Evolutionary conservation across 163 green algal species (phyloP).

Genomic region (Scenedesmus sp.): DNA sequence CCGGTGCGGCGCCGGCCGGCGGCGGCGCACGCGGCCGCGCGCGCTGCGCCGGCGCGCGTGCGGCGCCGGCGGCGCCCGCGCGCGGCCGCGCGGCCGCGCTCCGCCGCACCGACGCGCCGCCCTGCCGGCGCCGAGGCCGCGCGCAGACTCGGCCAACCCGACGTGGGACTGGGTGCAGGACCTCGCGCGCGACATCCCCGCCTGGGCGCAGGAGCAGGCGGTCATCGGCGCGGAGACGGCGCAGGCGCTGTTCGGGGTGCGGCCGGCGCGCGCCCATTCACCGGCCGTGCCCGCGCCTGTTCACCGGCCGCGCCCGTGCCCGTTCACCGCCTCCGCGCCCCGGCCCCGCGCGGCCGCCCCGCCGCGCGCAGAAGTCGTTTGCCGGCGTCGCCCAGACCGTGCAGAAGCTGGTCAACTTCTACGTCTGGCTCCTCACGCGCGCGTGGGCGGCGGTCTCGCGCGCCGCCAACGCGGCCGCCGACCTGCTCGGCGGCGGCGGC

Average conservation of each 20-base stretch:
- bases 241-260: conserved; percentile 27
- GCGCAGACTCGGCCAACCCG: conserved; percentile 33
- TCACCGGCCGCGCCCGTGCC: no score
- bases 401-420: conserved; percentile 32
- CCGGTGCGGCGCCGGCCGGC: background rate
- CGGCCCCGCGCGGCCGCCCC: no score
- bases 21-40: no score
- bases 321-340: no score
- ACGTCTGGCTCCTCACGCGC: conserved; percentile 32
- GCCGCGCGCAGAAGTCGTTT: conserved; percentile 13
- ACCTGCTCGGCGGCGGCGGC: background rate
- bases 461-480: background rate
- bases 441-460: background rate
- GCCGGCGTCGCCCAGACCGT: background rate
- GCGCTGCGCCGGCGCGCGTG: background rate
- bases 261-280: no score
- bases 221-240: conserved; percentile 1
- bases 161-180: conserved; percentile 35
- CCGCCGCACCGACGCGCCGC: background rate
- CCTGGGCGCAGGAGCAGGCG: conserved; percentile 36
- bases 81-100: background rate
- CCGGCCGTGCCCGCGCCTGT: no score
- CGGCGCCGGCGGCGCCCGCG: background rate
- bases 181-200: conserved; percentile 8
- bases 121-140: no score